Conservation (phyloP, 352 stramenopile species). For the Globisporangium sylvaticum region DNA sequence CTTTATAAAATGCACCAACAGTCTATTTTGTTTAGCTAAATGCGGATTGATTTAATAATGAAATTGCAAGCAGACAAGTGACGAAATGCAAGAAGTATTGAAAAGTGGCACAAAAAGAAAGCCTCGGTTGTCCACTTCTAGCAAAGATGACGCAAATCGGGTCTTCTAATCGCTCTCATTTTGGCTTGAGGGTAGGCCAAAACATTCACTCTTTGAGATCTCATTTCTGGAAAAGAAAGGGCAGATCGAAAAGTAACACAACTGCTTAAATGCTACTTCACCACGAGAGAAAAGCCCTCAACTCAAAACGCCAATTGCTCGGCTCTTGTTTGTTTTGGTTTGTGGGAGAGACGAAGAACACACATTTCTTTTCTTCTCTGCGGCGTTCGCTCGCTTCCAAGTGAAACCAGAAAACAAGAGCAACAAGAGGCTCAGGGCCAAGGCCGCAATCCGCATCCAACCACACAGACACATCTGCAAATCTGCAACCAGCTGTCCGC, state of each 20-base stretch:
- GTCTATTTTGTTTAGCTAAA: not conserved
- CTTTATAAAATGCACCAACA: not conserved
- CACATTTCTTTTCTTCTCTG: not conserved
- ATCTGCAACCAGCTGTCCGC: not conserved
- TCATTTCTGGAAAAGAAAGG: not conserved
- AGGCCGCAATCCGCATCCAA: not conserved
- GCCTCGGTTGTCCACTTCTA: not conserved
- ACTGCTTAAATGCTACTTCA: not conserved
- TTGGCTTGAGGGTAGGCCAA: not conserved
- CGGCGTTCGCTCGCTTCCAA: not conserved
- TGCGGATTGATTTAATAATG: not conserved
- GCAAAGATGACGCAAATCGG: not conserved
- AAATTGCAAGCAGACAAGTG: not conserved
- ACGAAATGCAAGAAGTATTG: too few relatives aligned
- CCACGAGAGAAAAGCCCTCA: not conserved
- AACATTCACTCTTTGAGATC: not conserved
- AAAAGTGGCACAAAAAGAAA: too few relatives aligned
- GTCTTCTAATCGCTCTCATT: not conserved
- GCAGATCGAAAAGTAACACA: not conserved
- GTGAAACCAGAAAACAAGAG: not conserved
- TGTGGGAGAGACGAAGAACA: conserved; percentile 8
- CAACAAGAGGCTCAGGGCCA: not conserved
- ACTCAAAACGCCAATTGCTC: not conserved
- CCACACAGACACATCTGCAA: not conserved
- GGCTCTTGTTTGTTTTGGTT: too few relatives aligned